Conservation (phyloP, 2,329 filamentous ascomycete species). For the Monascus ruber region DNA sequence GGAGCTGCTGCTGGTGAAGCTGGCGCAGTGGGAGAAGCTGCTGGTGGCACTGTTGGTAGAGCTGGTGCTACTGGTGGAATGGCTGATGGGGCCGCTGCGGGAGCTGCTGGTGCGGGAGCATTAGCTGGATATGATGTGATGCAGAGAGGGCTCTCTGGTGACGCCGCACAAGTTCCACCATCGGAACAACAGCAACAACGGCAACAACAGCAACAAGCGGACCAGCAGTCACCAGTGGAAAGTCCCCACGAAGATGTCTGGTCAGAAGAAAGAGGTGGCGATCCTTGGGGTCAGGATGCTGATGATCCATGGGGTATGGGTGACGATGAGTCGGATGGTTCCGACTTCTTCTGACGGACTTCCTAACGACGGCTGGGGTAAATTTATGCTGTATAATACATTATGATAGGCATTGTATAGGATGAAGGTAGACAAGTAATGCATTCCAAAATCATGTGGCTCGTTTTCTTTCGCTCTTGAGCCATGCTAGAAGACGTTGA, state of each 20-base stretch:
- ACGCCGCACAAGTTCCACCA: conserved; percentile 7
- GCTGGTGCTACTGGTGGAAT: conserved; percentile 26
- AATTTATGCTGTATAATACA: too few relatives aligned
- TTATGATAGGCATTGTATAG: too few relatives aligned
- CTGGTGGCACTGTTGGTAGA: conserved; percentile 24
- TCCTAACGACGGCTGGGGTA: neutral
- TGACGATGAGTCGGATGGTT: conserved; percentile 8
- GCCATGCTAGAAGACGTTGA: too few relatives aligned
- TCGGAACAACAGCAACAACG: conserved; percentile 9
- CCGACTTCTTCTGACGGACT: conserved; percentile 14
- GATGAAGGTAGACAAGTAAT: too few relatives aligned
- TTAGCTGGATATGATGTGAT: conserved; percentile 55
- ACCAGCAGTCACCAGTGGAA: conserved; percentile 7
- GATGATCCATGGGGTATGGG: conserved; percentile 9
- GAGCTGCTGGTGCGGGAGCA: conserved; percentile 44
- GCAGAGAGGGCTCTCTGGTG: conserved; percentile 38
- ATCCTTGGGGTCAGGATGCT: conserved; percentile 9
- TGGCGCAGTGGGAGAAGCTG: conserved; percentile 25
- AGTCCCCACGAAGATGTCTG: conserved; percentile 16
- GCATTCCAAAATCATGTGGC: too few relatives aligned
- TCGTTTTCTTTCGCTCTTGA: too few relatives aligned
- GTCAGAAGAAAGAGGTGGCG: conserved; percentile 12
- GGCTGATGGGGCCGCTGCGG: conserved; percentile 26
- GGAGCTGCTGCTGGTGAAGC: conserved; percentile 29
- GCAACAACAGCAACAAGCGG: conserved; percentile 7